These are phyloP conservation scores for Fraxinus greggii DNA, from an alignment of 305 asterid genomes.

Conservation along the genomic window DNA sequence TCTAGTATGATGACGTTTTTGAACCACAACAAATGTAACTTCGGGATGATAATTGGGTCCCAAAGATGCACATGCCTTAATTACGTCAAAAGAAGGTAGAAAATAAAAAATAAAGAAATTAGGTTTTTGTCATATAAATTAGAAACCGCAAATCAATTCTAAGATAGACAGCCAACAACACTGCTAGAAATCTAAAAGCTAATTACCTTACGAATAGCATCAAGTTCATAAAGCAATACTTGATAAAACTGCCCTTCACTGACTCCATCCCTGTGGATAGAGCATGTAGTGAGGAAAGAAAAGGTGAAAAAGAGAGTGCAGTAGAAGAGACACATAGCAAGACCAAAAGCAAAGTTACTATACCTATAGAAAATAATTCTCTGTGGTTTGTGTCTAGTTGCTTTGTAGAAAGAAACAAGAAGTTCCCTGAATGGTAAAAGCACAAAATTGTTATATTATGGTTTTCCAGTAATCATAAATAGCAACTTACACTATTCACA, in stretches of 20 bases:
- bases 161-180: neutral
- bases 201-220: slow-evolving; percentile 86
- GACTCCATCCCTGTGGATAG: slow-evolving; percentile 80
- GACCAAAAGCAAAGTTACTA: neutral
- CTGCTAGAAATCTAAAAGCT: slow-evolving; percentile 6
- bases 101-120: neutral
- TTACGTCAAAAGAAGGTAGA: neutral
- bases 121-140: neutral
- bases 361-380: slow-evolving; percentile 93
- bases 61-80: slow-evolving; percentile 84
- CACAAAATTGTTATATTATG: neutral
- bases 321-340: neutral
- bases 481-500: neutral
- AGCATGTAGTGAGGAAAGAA: neutral
- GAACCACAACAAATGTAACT: slow-evolving; percentile 88
- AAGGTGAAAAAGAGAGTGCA: slow-evolving; percentile 1
- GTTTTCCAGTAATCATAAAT: neutral
- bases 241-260: slow-evolving; percentile 98
- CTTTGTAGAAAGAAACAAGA: slow-evolving; percentile 83
- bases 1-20: slow-evolving; percentile 87
- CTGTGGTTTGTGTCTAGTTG: slow-evolving; percentile 86
- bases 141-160: neutral
- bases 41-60: slow-evolving; percentile 84
- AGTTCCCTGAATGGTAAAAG: slow-evolving; percentile 61
- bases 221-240: slow-evolving; percentile 82